A percentile compares a stretch with the other conserved stretches of the same genome.
Evolutionary conservation across 495 filamentous ascomycete genomes (phyloP).

Genomic region (Extremus antarcticus): DNA sequence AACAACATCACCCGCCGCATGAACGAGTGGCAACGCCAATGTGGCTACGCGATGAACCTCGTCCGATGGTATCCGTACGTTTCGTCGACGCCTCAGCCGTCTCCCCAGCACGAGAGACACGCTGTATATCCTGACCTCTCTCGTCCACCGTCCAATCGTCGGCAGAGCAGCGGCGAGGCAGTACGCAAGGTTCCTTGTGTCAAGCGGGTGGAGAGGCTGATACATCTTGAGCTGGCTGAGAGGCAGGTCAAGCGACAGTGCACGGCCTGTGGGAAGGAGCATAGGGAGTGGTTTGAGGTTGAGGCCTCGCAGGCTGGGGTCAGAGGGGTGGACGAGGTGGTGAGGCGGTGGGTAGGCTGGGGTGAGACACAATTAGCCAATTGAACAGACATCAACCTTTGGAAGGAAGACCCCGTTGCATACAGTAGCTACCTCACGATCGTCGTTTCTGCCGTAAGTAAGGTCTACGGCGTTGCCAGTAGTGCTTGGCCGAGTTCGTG

Average conservation of each 20-base stretch:
- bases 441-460: too few relatives aligned
- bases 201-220: conserved; percentile 79
- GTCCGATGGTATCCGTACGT: conserved; percentile 88
- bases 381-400: too few relatives aligned
- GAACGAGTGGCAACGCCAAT: conserved; percentile 88
- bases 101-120: conserved; percentile 22
- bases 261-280: conserved; percentile 69
- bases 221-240: conserved; percentile 77
- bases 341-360: conserved; percentile 81
- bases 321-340: conserved; percentile 66
- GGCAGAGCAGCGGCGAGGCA: neutral
- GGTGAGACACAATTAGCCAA: conserved; percentile 44
- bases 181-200: conserved; percentile 65
- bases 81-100: conserved; percentile 32
- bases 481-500: too few relatives aligned
- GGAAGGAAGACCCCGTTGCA: too few relatives aligned
- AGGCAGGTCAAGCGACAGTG: conserved; percentile 59
- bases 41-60: conserved; percentile 72
- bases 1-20: conserved; percentile 83
- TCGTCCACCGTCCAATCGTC: conserved; percentile 1
- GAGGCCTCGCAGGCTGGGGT: conserved; percentile 62
- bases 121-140: conserved; percentile 19
- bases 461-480: too few relatives aligned
- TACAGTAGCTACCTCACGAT: too few relatives aligned
- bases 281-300: conserved; percentile 94